phyloP scores from a whole-genome alignment of 345 rosid genomes.

The Salix exigua region DNA sequence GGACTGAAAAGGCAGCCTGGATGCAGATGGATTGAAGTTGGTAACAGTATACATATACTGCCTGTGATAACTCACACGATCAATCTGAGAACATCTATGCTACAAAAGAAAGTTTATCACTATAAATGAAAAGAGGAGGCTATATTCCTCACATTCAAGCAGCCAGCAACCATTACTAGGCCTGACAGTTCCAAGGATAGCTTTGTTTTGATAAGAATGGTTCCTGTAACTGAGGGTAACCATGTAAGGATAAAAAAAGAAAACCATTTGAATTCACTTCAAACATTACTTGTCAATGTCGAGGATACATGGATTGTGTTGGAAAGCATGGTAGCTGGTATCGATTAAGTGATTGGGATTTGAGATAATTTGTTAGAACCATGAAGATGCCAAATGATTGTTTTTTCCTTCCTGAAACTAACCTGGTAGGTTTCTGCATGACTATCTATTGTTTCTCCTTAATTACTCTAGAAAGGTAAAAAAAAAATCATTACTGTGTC shows the following conservation, averaged over 20 bases:
- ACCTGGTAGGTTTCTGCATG: too few species aligned
- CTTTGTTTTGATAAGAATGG: background rate
- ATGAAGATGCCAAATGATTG: background rate
- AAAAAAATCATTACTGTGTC: background rate
- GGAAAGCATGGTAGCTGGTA: background rate
- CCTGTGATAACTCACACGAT: constrained; percentile 30
- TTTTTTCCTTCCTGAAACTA: background rate
- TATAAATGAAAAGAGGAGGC: constrained; percentile 25
- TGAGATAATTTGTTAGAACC: background rate
- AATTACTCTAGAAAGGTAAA: background rate
- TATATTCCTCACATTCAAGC: constrained; percentile 20
- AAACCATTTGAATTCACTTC: background rate
- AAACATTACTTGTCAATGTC: background rate
- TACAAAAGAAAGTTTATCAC: constrained; percentile 26
- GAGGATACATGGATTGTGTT: background rate
- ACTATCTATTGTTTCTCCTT: background rate
- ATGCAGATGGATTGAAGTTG: constrained; percentile 53
- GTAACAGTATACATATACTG: constrained; percentile 22
- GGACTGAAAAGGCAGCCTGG: constrained; percentile 46
- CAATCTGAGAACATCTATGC: constrained; percentile 31
- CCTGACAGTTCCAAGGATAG: constrained; percentile 2
- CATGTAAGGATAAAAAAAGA: too few species aligned
- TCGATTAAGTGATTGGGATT: background rate
- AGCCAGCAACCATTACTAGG: background rate
- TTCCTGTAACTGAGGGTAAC: background rate